These are phyloP conservation scores for Meira miltonrushii DNA, from an alignment of 1,284 basidiomycete genomes.

Conservation along the genomic window DNA sequence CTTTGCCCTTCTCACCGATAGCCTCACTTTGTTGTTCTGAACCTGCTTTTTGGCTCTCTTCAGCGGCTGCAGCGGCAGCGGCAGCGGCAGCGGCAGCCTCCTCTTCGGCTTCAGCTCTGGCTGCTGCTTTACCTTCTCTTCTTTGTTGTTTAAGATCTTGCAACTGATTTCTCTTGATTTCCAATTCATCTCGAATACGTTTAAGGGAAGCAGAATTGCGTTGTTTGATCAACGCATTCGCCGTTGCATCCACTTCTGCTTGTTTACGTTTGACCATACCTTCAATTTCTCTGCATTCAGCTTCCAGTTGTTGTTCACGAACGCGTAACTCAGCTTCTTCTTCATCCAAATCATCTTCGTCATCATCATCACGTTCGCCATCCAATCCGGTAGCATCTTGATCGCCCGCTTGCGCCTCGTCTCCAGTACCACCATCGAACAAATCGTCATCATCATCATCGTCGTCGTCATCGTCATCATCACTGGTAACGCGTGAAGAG, in stretches of 20 bases:
- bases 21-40: slow-evolving; percentile 34
- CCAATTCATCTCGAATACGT: slow-evolving; percentile 42
- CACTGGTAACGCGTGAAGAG: slow-evolving; percentile 38
- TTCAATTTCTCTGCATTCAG: slow-evolving; percentile 49
- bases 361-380: slow-evolving; percentile 70
- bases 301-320: slow-evolving; percentile 48
- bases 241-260: slow-evolving; percentile 44
- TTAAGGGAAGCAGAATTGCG: slow-evolving; percentile 46
- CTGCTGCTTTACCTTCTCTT: slow-evolving; percentile 36
- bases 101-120: slow-evolving; percentile 16
- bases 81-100: slow-evolving; percentile 32
- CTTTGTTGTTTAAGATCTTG: slow-evolving; percentile 41
- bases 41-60: slow-evolving; percentile 16
- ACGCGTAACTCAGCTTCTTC: slow-evolving; percentile 46
- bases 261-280: slow-evolving; percentile 44
- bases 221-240: slow-evolving; percentile 49
- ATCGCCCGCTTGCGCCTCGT: slow-evolving; percentile 45
- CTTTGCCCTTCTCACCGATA: slow-evolving; percentile 38
- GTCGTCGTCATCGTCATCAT: slow-evolving; percentile 39
- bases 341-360: slow-evolving; percentile 62
- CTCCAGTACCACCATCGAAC: slow-evolving; percentile 26
- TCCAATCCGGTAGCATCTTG: slow-evolving; percentile 15
- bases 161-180: slow-evolving; percentile 46
- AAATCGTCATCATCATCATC: slow-evolving; percentile 44
- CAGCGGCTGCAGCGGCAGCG: slow-evolving; percentile 20